phyloP scores from a whole-genome alignment of 306 rosid species.

The Lathyrus aphaca region DNA sequence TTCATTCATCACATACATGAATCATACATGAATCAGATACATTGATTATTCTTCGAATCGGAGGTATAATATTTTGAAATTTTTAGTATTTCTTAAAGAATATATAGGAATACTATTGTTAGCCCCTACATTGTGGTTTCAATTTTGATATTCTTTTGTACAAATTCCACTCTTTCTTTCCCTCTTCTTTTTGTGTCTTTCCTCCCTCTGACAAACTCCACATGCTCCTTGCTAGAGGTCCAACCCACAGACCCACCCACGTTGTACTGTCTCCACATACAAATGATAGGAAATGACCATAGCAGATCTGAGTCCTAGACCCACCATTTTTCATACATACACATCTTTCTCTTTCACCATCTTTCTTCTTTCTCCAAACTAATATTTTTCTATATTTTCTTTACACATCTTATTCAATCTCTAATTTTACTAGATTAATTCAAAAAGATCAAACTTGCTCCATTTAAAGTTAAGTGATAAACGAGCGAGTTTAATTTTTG shows the following conservation, averaged over 20 bases:
- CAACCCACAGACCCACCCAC: slow-evolving; percentile 61
- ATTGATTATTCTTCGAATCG: no score
- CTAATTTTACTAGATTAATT: no score
- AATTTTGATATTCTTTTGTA: slow-evolving; percentile 26
- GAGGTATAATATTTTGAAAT: no score
- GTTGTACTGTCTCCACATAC: slow-evolving; percentile 63
- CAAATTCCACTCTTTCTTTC: slow-evolving; percentile 39
- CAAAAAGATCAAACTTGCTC: no score
- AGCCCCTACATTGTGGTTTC: neutral
- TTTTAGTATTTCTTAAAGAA: no score
- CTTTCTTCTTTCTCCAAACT: neutral
- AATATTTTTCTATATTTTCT: neutral
- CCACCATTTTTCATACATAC: slow-evolving; percentile 45
- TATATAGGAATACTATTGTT: neutral
- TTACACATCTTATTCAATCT: no score
- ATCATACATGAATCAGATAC: no score
- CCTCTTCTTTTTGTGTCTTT: slow-evolving; percentile 31
- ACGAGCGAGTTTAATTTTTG: no score
- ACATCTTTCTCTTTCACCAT: neutral
- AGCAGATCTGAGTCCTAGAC: slow-evolving; percentile 53
- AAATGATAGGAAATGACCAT: slow-evolving; percentile 49
- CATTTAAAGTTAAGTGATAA: no score
- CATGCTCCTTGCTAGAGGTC: slow-evolving; percentile 59
- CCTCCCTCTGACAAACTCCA: slow-evolving; percentile 70
- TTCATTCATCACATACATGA: no score